A percentile compares a stretch with the other conserved stretches of the same genome.
Conservation (phyloP, 805 yeast species). For the Scheffersomyces lignosus region DNA sequence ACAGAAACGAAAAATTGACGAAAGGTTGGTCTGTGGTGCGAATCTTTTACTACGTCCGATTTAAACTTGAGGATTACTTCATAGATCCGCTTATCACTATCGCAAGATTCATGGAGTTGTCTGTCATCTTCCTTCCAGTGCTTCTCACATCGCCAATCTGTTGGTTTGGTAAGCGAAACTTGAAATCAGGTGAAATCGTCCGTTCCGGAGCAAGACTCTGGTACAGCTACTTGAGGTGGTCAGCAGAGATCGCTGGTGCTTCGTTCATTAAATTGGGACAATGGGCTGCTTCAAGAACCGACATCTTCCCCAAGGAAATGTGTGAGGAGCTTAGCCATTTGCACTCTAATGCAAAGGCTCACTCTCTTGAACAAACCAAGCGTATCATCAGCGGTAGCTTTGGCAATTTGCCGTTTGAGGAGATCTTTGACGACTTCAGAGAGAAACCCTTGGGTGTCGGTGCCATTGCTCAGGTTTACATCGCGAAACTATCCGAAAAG, state of each 20-base stretch:
- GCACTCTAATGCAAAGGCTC: conserved; percentile 83
- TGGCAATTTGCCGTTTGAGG: conserved; percentile 55
- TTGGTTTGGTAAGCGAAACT: conserved; percentile 49
- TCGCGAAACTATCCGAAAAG: conserved; percentile 58
- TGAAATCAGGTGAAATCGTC: conserved; percentile 23
- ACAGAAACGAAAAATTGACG: conserved; percentile 26
- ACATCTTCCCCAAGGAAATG: conserved; percentile 77
- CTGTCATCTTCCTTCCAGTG: conserved; percentile 69
- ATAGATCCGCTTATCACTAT: conserved; percentile 71
- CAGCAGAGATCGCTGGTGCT: conserved; percentile 88
- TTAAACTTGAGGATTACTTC: conserved; percentile 50
- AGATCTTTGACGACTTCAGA: conserved; percentile 76
- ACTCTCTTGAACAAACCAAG: conserved; percentile 62
- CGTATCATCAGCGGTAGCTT: conserved; percentile 60
- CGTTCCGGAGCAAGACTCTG: conserved; percentile 68
- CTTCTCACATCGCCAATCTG: conserved; percentile 64
- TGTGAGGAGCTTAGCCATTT: conserved; percentile 74
- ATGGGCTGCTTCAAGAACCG: conserved; percentile 98
- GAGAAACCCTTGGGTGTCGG: conserved; percentile 91
- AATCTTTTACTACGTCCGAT: conserved; percentile 41
- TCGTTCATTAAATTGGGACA: conserved; percentile 91
- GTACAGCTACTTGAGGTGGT: conserved; percentile 62
- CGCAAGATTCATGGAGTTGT: conserved; percentile 67
- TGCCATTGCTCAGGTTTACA: conserved; percentile 95
- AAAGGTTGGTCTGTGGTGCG: conserved; percentile 26